Conservation (phyloP, 169 alveolate genomes). For the Babesia ovis region DNA sequence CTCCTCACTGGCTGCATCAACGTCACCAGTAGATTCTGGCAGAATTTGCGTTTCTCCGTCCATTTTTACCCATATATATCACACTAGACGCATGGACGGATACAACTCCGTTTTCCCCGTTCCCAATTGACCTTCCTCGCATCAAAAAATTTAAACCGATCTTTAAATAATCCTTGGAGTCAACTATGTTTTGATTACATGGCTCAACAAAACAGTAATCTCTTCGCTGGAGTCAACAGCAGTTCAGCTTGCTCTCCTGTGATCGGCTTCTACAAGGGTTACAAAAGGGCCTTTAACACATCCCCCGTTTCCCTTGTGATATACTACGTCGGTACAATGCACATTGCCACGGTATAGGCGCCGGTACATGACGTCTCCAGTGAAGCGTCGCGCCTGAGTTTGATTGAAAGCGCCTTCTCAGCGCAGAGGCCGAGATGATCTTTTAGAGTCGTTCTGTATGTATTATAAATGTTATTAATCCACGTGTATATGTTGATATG, state of each 20-base stretch:
- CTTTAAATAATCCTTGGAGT: no score
- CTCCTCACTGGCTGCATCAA: not conserved
- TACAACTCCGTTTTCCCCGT: no score
- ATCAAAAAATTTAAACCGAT: no score
- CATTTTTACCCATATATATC: not conserved
- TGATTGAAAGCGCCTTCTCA: not conserved
- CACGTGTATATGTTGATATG: not conserved
- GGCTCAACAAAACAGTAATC: not conserved
- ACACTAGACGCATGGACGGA: no score
- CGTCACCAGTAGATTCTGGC: not conserved
- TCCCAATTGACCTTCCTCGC: no score
- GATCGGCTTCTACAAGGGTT: not conserved
- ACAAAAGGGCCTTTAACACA: no score
- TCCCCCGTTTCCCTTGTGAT: not conserved
- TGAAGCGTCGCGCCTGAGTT: conserved; percentile 6
- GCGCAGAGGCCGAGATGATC: not conserved
- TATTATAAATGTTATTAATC: not conserved
- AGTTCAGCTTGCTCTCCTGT: not conserved
- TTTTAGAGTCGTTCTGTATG: not conserved
- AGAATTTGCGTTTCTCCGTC: not conserved
- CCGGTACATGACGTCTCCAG: not conserved
- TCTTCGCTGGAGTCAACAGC: not conserved
- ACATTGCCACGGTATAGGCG: not conserved
- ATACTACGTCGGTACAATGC: not conserved
- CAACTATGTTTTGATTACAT: not conserved